These are phyloP conservation scores for Pedinophyceae sp. DNA, from an alignment of 139 green algal genomes.

Conservation along the genomic window DNA sequence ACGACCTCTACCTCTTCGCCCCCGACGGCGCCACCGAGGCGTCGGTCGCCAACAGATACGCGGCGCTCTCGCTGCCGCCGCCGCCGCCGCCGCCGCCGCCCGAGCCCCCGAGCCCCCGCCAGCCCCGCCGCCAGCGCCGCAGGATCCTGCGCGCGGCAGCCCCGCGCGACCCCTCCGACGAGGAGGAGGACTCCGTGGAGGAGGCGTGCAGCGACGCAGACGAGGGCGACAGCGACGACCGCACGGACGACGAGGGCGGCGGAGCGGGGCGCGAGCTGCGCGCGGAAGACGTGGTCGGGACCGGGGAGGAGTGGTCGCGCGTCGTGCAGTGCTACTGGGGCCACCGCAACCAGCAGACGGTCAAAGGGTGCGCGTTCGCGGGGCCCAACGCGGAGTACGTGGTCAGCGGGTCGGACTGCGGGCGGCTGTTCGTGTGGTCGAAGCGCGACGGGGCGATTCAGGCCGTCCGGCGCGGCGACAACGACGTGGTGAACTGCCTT, in stretches of 20 bases:
- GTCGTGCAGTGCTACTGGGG: constrained; percentile 22
- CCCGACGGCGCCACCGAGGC: neutral
- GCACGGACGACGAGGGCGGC: too few relatives aligned
- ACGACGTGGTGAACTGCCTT: constrained; percentile 36
- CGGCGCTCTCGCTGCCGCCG: too few relatives aligned
- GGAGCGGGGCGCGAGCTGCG: too few relatives aligned
- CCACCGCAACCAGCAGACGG: constrained; percentile 34
- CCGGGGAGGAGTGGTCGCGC: too few relatives aligned
- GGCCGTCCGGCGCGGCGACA: constrained; percentile 12
- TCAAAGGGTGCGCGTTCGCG: constrained; percentile 34
- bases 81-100: too few relatives aligned
- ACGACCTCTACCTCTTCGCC: constrained; percentile 18
- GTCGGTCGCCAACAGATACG: neutral
- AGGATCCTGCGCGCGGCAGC: too few relatives aligned
- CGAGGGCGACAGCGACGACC: neutral
- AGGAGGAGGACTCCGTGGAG: neutral
- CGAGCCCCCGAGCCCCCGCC: too few relatives aligned
- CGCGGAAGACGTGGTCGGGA: too few relatives aligned
- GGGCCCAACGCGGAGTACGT: constrained; percentile 27
- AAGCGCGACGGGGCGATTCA: neutral
- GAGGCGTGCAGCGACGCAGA: neutral
- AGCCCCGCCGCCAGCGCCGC: too few relatives aligned
- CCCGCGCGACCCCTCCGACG: neutral
- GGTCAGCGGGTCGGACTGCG: constrained; percentile 58
- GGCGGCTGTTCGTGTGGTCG: constrained; percentile 55